Conservation (phyloP, 441 rosid species). For the Adansonia gregorii region DNA sequence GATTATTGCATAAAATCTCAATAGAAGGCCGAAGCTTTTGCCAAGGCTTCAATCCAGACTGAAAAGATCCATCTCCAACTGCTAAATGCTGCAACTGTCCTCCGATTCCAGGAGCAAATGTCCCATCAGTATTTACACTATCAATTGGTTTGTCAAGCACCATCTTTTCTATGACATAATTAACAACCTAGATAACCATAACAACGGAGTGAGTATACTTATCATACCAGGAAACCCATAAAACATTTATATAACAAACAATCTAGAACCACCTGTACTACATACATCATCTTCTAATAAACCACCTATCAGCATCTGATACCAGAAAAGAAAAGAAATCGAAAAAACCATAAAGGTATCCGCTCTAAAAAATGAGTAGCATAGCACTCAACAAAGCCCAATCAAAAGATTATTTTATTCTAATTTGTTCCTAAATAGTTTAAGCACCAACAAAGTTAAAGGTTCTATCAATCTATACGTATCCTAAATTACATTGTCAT, state of each 20-base stretch:
- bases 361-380: neutral
- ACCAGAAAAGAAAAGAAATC: slow-evolving; percentile 1
- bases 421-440: neutral
- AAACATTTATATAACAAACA: neutral
- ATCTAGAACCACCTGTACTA: slow-evolving; percentile 8
- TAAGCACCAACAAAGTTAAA: slow-evolving; percentile 20
- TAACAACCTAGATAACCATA: slow-evolving; percentile 72
- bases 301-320: slow-evolving; percentile 8
- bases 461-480: neutral
- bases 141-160: slow-evolving; percentile 88
- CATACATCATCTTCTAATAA: neutral
- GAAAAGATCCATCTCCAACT: slow-evolving; percentile 69
- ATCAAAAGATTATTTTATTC: slow-evolving; percentile 14
- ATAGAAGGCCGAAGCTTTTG: slow-evolving; percentile 86
- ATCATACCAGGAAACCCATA: neutral
- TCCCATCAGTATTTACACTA: slow-evolving; percentile 59
- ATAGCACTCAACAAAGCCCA: neutral
- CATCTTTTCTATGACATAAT: slow-evolving; percentile 97
- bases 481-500: slow-evolving; percentile 8
- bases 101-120: slow-evolving; percentile 66
- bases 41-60: slow-evolving; percentile 79
- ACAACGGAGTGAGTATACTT: slow-evolving; percentile 8
- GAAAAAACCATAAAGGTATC: neutral
- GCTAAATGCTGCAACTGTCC: slow-evolving; percentile 69
- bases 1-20: slow-evolving; percentile 97